A percentile compares a stretch with the other conserved stretches of the same genome.
These are phyloP conservation scores for Cryphonectria japonica DNA, from an alignment of 2,329 filamentous ascomycete genomes.

Conservation along the genomic window DNA sequence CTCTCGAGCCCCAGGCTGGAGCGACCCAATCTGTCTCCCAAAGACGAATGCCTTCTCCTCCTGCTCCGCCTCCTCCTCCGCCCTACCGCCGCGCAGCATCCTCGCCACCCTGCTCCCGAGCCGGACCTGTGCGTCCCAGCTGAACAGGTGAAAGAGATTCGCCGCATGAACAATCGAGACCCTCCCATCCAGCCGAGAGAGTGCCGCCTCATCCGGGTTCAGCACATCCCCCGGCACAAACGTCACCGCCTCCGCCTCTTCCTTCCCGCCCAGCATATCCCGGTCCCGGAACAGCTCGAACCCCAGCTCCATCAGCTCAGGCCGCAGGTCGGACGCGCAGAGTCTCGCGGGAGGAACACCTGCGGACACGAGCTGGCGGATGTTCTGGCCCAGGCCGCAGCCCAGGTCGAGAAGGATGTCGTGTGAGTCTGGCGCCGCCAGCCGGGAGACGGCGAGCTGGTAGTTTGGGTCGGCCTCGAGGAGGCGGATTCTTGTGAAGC, in stretches of 20 bases:
- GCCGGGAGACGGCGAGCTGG: constrained; percentile 35
- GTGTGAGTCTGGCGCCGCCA: constrained; percentile 32
- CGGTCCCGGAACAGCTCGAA: constrained; percentile 40
- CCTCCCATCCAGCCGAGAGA: constrained; percentile 33
- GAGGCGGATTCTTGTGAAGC: constrained; percentile 43
- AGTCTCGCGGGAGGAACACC: constrained; percentile 44
- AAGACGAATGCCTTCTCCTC: constrained; percentile 32
- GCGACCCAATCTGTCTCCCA: constrained; percentile 36
- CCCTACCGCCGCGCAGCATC: constrained; percentile 29
- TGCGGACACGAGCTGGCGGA: constrained; percentile 46
- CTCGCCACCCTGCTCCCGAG: constrained; percentile 33
- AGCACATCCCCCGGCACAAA: constrained; percentile 36
- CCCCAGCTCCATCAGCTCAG: constrained; percentile 39
- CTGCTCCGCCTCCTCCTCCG: background rate
- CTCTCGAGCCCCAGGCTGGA: constrained; percentile 10
- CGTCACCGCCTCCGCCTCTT: too few species aligned
- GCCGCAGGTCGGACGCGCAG: constrained; percentile 43
- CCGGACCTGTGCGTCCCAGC: constrained; percentile 35
- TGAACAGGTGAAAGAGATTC: constrained; percentile 41
- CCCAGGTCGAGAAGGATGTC: constrained; percentile 44
- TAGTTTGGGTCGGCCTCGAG: constrained; percentile 37
- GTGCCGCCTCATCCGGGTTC: constrained; percentile 25
- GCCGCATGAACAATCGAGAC: constrained; percentile 37
- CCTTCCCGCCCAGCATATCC: constrained; percentile 25
- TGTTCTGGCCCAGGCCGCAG: constrained; percentile 50